phyloP scores from a whole-genome alignment of 257 asterid species.

The Gardenia jasminoides region DNA sequence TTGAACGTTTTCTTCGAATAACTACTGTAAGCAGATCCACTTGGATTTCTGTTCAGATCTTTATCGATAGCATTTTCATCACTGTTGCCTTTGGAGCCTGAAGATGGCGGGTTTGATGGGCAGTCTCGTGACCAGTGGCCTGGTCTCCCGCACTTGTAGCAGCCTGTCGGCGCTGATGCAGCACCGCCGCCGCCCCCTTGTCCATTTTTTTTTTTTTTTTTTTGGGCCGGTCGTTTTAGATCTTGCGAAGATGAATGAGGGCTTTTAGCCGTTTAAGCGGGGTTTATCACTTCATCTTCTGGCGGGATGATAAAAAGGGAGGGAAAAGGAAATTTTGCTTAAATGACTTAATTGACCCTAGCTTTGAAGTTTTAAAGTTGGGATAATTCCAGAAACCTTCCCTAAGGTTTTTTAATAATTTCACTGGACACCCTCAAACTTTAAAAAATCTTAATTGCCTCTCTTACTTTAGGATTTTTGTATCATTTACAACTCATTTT shows the following conservation, averaged over 20 bases:
- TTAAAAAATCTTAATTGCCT: too few relatives aligned
- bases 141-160: conserved; percentile 96
- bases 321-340: not conserved
- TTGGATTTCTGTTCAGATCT: conserved; percentile 16
- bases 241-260: not conserved
- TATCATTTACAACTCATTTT: too few relatives aligned
- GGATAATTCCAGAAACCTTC: too few relatives aligned
- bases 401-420: too few relatives aligned
- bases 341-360: not conserved
- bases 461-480: too few relatives aligned
- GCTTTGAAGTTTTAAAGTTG: too few relatives aligned
- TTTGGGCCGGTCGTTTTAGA: too few relatives aligned
- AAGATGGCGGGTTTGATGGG: conserved; percentile 49
- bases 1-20: not conserved
- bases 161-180: conserved; percentile 74
- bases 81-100: conserved; percentile 13
- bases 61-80: not conserved
- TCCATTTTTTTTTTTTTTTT: too few relatives aligned
- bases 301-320: not conserved
- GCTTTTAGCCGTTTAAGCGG: too few relatives aligned
- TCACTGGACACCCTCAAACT: too few relatives aligned
- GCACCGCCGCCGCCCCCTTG: conserved; percentile 36
- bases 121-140: conserved; percentile 99
- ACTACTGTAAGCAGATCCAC: not conserved
- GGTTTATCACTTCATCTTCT: not conserved